A percentile compares a stretch with the other conserved stretches of the same genome.
phyloP scores from a whole-genome alignment of 2,329 filamentous ascomycete genomes.

The Fusarium newnesense region DNA sequence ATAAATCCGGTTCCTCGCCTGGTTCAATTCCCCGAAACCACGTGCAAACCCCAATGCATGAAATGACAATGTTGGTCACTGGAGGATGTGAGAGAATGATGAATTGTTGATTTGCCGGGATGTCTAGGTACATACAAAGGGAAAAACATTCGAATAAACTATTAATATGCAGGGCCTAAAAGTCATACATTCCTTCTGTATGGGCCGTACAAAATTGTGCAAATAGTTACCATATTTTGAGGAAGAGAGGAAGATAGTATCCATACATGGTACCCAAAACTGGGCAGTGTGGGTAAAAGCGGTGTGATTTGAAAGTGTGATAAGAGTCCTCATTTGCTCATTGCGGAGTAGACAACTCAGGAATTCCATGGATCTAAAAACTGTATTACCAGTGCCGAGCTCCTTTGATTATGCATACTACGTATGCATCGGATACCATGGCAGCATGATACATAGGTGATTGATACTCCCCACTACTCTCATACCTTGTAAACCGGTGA shows the following conservation, averaged over 20 bases:
- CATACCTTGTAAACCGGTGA: constrained; percentile 5
- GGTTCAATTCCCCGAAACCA: not conserved
- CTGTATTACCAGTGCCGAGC: not conserved
- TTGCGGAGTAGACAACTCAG: not conserved
- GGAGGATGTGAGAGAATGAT: not conserved
- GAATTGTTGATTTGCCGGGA: not conserved
- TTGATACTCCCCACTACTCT: not conserved
- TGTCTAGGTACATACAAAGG: not conserved
- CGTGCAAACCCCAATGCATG: not conserved
- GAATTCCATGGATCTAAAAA: constrained; percentile 10
- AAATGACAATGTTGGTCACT: not conserved
- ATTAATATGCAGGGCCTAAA: not conserved
- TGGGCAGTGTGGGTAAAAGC: constrained; percentile 2
- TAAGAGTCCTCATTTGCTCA: constrained; percentile 8
- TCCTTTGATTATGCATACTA: constrained; percentile 6
- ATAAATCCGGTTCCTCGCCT: not conserved
- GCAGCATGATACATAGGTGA: not conserved
- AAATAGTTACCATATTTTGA: not conserved
- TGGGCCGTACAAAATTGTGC: not conserved
- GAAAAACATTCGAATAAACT: not conserved
- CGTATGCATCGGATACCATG: not conserved
- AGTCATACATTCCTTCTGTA: not conserved
- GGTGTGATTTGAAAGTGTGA: constrained; percentile 29
- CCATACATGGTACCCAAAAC: not conserved
- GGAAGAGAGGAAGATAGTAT: not conserved